Evolutionary conservation across 768 basidiomycete species (phyloP).

Genomic region (Amanita fuliginea): DNA sequence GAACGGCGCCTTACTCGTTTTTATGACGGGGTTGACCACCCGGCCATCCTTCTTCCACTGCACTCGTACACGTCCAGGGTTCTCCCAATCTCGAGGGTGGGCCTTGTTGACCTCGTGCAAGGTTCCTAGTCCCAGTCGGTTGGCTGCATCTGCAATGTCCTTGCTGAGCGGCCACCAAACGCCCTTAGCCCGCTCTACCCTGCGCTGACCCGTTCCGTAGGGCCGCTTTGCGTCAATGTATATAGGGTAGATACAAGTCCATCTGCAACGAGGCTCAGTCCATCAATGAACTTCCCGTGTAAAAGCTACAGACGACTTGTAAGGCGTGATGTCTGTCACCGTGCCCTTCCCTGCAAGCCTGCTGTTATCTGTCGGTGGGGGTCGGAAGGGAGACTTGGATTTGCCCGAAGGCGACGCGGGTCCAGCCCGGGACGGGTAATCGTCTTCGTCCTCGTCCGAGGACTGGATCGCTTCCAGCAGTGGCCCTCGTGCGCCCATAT

Average conservation of each 20-base stretch:
- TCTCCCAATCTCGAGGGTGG: constrained; percentile 97
- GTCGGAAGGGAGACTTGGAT: constrained; percentile 13
- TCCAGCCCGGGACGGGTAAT: constrained; percentile 30
- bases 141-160: constrained; percentile 82
- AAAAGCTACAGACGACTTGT: constrained; percentile 54
- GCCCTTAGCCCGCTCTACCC: constrained; percentile 67
- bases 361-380: constrained; percentile 14
- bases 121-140: constrained; percentile 62
- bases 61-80: constrained; percentile 90
- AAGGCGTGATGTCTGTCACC: constrained; percentile 69
- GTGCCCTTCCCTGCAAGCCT: constrained; percentile 21
- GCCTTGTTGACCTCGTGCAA: constrained; percentile 85
- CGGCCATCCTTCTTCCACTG: constrained; percentile 79
- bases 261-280: constrained; percentile 35
- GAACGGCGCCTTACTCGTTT: constrained; percentile 53
- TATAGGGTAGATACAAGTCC: constrained; percentile 94
- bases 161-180: constrained; percentile 95
- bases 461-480: constrained; percentile 64
- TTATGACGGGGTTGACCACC: constrained; percentile 56
- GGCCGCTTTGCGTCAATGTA: constrained; percentile 94
- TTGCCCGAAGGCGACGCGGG: constrained; percentile 43
- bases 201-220: constrained; percentile 71
- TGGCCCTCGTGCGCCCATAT: constrained; percentile 60
- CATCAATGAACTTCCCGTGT: constrained; percentile 9
- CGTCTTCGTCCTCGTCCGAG: constrained; percentile 36